These are phyloP conservation scores for Sugiyamaella novakii DNA, from an alignment of 1,139 yeast genomes.

Conservation along the genomic window DNA sequence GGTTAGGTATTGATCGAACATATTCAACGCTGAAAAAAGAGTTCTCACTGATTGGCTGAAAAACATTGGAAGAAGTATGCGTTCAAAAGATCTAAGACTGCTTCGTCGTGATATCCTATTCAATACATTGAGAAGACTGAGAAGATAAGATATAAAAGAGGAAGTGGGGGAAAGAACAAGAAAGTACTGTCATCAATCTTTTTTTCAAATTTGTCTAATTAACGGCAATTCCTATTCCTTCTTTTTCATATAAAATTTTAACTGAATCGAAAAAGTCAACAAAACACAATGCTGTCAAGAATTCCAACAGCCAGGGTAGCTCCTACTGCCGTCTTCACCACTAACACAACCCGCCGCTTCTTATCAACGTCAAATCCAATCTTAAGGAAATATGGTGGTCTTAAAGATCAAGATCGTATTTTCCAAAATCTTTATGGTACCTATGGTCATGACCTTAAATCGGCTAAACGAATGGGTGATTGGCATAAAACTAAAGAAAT, in stretches of 20 bases:
- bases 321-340: background rate
- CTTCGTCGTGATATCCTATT: slow-evolving; percentile 2
- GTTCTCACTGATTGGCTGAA: slow-evolving; percentile 13
- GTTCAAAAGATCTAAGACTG: background rate
- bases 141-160: too few relatives aligned
- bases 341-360: slow-evolving; percentile 4
- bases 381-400: slow-evolving; percentile 58
- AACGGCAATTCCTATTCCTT: background rate
- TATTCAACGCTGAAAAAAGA: slow-evolving; percentile 10
- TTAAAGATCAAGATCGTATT: slow-evolving; percentile 79
- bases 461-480: slow-evolving; percentile 79
- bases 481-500: slow-evolving; percentile 91
- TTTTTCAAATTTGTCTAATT: background rate
- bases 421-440: slow-evolving; percentile 79
- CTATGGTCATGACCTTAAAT: slow-evolving; percentile 72
- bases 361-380: slow-evolving; percentile 11
- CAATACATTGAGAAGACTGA: too few relatives aligned
- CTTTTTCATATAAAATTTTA: background rate
- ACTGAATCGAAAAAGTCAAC: background rate
- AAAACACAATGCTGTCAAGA: slow-evolving; percentile 4
- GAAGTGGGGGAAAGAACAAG: background rate
- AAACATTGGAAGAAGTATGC: background rate
- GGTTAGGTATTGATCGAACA: background rate
- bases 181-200: background rate
- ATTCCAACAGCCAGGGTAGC: slow-evolving; percentile 2